Evolutionary conservation across 2,329 filamentous ascomycete species (phyloP), one percentile per base, ranked within the genome.

Genomic region (Xylariaceae sp.): DNA sequence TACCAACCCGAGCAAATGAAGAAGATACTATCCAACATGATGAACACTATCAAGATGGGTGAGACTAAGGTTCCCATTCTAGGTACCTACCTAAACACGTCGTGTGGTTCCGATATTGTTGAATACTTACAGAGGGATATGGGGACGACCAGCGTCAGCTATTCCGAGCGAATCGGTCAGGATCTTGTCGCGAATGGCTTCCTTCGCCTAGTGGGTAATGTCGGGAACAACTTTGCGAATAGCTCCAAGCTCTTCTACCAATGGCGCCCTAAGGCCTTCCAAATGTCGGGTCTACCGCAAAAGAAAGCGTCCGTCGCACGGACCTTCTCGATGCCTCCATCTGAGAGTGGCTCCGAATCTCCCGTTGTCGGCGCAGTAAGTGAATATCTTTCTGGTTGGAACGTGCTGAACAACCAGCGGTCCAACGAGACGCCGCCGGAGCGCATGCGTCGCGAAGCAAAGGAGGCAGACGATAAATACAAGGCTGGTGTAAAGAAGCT

Each of bases 231-330:
- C 1, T 99, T 99, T 69, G 92, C 92, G 64, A 99, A 99, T 74
- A 97, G 92, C 77, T 96, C 92, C 60, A 90, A 88, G 72, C 88
- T 97, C 84, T 92, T 89, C 69, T 99, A 99, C 71, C 94, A 99
- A 71, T 99, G 94, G 94, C 87, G 90, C 51, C 84, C 92, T 7
- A 95, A 90, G 74, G 87, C 89, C 5, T 99, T 97, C 74, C 86
- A 95, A 67, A 71, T 94, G 53, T 86, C 90, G 22, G 92, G 92
- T 19, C 78, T 96, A 49, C 91, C 89, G 0, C 92, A 96, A 70
- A 96, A 90, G 80, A 95, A 92, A 76, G 78, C 80, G 55, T 70
- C 83, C 1, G 69, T 92, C 47, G 80, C 81, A 61, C 84, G 92
- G 55, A 87, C 89, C 6, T 88, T 90, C 55, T 94, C 91, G 2